Percentiles rank a stretch among this genome's conserved stretches.
These are phyloP conservation scores for Beauveria australis DNA, from an alignment of 2,329 filamentous ascomycete genomes.

Conservation along the genomic window DNA sequence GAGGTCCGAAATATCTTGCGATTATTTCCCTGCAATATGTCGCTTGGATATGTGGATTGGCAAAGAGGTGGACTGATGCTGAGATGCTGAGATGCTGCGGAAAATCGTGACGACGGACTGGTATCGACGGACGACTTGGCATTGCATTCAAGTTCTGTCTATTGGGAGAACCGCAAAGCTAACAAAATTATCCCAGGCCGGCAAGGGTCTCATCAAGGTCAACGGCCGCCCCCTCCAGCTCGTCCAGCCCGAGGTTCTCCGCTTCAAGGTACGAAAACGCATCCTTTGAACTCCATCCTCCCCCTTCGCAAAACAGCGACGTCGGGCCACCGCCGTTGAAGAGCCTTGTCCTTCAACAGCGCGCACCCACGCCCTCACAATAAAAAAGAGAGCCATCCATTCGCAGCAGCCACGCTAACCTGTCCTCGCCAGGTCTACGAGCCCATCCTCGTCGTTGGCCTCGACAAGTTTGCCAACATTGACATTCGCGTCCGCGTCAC, in stretches of 20 bases:
- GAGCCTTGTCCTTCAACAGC: neutral
- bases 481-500: constrained; percentile 96
- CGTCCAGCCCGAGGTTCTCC: constrained; percentile 91
- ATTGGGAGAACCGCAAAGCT: constrained; percentile 17
- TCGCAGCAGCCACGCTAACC: constrained; percentile 16
- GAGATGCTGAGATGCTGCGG: neutral
- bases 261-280: constrained; percentile 72
- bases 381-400: constrained; percentile 8
- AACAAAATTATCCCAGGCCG: constrained; percentile 27
- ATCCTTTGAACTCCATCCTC: constrained; percentile 4
- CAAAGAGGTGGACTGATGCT: neutral
- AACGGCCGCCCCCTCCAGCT: constrained; percentile 94
- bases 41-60: neutral
- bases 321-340: neutral
- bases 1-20: neutral
- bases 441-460: constrained; percentile 90
- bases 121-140: neutral
- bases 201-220: constrained; percentile 84
- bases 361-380: neutral
- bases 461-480: constrained; percentile 94
- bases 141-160: neutral
- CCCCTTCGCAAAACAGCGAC: constrained; percentile 5
- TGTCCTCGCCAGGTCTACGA: constrained; percentile 70
- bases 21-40: neutral
- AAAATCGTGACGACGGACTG: neutral